Percentiles rank a stretch among this genome's conserved stretches.
phyloP scores from a whole-genome alignment of 164 flowering plant species.

The Taxillus chinensis region DNA sequence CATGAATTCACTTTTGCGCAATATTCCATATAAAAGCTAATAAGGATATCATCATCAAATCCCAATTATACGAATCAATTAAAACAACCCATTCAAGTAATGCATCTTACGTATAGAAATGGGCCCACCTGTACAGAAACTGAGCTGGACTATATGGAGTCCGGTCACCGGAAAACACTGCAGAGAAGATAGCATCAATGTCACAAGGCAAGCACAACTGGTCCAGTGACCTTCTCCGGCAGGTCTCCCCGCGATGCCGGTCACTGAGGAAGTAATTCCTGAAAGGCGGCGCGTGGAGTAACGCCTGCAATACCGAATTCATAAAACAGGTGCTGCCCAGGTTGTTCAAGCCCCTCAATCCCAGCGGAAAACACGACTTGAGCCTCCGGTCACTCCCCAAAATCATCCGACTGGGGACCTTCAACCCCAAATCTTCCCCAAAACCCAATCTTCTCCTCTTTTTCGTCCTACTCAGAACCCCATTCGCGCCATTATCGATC shows the following conservation, averaged over 20 bases:
- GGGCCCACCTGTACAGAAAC: constrained; percentile 52
- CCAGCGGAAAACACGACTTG: constrained; percentile 47
- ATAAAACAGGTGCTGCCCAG: constrained; percentile 65
- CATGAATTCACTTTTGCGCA: too few relatives aligned
- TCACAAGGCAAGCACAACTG: constrained; percentile 49
- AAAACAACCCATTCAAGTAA: background rate
- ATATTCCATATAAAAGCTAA: background rate
- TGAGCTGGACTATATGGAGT: constrained; percentile 55
- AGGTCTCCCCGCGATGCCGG: constrained; percentile 29
- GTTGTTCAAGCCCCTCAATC: constrained; percentile 71
- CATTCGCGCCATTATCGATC: constrained; percentile 17
- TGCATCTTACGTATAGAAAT: background rate
- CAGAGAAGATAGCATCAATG: constrained; percentile 30
- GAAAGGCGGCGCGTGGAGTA: constrained; percentile 57
- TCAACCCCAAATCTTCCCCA: constrained; percentile 21
- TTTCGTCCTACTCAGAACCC: constrained; percentile 21
- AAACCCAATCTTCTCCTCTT: constrained; percentile 36
- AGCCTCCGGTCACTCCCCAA: constrained; percentile 33
- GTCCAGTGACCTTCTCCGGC: constrained; percentile 24
- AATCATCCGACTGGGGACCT: constrained; percentile 23
- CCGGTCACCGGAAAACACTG: constrained; percentile 47
- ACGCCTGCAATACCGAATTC: constrained; percentile 62
- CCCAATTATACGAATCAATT: background rate
- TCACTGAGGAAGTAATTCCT: constrained; percentile 46
- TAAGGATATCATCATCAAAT: background rate